These are phyloP conservation scores for Candida chilensis DNA, from an alignment of 805 yeast species.

Conservation along the genomic window DNA sequence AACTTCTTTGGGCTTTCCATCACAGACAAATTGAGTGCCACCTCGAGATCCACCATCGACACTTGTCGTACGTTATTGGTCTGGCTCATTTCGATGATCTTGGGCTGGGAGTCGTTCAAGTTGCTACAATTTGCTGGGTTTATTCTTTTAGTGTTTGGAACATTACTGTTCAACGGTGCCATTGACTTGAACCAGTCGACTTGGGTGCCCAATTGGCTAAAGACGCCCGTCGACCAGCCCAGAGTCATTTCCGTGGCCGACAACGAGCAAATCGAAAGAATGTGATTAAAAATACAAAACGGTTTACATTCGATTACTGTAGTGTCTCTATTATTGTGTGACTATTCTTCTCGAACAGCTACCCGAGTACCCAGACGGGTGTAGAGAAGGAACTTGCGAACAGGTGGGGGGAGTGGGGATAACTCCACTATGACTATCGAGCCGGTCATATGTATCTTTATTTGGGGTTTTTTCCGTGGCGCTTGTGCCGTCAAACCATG, in stretches of 20 bases:
- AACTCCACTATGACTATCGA: too few relatives aligned
- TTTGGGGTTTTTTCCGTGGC: too few relatives aligned
- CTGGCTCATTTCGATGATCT: constrained; percentile 57
- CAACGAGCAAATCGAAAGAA: constrained; percentile 20
- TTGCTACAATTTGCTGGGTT: constrained; percentile 61
- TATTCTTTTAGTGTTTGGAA: constrained; percentile 55
- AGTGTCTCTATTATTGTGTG: too few relatives aligned
- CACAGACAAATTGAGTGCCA: constrained; percentile 60
- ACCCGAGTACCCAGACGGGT: too few relatives aligned
- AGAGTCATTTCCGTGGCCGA: constrained; percentile 11
- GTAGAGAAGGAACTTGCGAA: too few relatives aligned
- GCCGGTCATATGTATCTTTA: too few relatives aligned
- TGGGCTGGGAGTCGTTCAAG: constrained; percentile 73
- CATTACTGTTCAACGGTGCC: constrained; percentile 66
- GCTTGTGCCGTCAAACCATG: too few relatives aligned
- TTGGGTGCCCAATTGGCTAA: constrained; percentile 38
- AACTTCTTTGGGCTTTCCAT: constrained; percentile 67
- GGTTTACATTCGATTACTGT: too few relatives aligned
- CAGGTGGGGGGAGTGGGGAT: too few relatives aligned
- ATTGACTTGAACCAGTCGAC: constrained; percentile 39
- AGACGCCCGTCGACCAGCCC: constrained; percentile 8
- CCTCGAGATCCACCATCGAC: constrained; percentile 72
- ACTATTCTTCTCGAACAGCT: too few relatives aligned
- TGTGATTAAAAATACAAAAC: too few relatives aligned
- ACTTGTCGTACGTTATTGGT: constrained; percentile 68